Evolutionary conservation across 768 basidiomycete genomes (phyloP).

Genomic region (Panaeolus cyanescens): DNA sequence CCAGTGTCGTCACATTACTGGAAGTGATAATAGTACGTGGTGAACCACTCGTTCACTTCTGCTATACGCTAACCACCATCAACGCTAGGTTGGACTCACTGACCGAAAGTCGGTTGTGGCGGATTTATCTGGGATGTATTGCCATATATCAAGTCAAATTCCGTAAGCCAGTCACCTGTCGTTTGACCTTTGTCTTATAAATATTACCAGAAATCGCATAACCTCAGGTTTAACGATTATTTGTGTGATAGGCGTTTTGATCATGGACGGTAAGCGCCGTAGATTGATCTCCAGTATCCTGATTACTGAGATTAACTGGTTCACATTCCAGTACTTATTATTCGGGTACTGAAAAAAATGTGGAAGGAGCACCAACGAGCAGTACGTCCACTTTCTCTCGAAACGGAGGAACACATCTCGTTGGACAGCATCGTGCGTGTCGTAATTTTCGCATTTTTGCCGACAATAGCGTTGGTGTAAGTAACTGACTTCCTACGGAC

Average conservation of each 20-base stretch:
- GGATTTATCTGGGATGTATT: not conserved
- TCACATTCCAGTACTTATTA: not conserved
- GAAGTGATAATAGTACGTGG: not conserved
- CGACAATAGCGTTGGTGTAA: not conserved
- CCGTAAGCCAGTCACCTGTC: too few species aligned
- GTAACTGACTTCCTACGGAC: too few species aligned
- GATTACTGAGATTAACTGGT: not conserved
- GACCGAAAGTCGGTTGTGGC: not conserved
- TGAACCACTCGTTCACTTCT: too few species aligned
- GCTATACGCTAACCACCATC: too few species aligned
- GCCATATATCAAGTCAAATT: not conserved
- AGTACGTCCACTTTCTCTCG: not conserved
- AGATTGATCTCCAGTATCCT: not conserved
- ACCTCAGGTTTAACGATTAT: not conserved
- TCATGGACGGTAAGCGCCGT: not conserved
- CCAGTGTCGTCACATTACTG: not conserved
- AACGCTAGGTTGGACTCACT: not conserved
- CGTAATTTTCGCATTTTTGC: not conserved
- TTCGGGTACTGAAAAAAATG: not conserved
- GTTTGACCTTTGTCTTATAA: too few species aligned
- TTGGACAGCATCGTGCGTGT: not conserved
- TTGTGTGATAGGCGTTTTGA: not conserved
- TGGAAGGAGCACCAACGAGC: not conserved
- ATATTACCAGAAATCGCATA: not conserved
- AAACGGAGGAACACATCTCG: not conserved